Evolutionary conservation across 2,329 filamentous ascomycete species (phyloP).

Genomic region (Penicillium hesseltinei): DNA sequence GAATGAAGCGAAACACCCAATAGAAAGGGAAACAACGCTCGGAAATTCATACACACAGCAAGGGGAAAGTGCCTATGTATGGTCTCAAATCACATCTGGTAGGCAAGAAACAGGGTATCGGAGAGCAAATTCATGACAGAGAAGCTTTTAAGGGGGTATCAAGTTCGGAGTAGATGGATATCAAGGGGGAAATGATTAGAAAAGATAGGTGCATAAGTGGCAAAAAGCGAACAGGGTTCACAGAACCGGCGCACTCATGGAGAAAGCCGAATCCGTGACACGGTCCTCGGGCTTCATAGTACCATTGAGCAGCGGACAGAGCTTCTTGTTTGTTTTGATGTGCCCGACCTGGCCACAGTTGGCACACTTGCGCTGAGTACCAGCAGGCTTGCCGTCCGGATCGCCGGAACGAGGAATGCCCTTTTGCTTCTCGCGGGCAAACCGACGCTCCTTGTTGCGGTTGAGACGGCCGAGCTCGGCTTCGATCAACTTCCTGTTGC

Average conservation of each 20-base stretch:
- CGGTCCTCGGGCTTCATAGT: conserved; percentile 63
- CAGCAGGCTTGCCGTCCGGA: conserved; percentile 62
- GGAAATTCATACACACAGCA: background rate
- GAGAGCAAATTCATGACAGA: conserved; percentile 5
- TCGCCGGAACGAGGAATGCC: conserved; percentile 52
- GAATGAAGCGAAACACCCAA: background rate
- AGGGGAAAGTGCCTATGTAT: background rate
- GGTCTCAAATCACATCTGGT: background rate
- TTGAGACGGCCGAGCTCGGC: conserved; percentile 79
- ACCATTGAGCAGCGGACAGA: conserved; percentile 83
- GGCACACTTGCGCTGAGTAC: conserved; percentile 80
- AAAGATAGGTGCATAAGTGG: background rate
- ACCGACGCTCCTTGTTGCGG: conserved; percentile 85
- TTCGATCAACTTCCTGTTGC: conserved; percentile 61
- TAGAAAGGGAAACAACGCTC: background rate
- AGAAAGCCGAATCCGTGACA: conserved; percentile 48
- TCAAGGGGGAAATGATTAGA: background rate
- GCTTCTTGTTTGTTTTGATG: conserved; percentile 99
- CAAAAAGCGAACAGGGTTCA: conserved; percentile 19
- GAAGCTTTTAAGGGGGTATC: conserved; percentile 12
- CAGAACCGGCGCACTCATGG: conserved; percentile 44
- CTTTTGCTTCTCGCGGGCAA: conserved; percentile 88
- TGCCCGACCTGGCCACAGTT: conserved; percentile 96
- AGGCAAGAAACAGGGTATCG: conserved; percentile 14
- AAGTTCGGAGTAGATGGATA: conserved; percentile 7